Evolutionary conservation across 352 stramenopile species (phyloP).

Genomic region (Discostella stelligera): DNA sequence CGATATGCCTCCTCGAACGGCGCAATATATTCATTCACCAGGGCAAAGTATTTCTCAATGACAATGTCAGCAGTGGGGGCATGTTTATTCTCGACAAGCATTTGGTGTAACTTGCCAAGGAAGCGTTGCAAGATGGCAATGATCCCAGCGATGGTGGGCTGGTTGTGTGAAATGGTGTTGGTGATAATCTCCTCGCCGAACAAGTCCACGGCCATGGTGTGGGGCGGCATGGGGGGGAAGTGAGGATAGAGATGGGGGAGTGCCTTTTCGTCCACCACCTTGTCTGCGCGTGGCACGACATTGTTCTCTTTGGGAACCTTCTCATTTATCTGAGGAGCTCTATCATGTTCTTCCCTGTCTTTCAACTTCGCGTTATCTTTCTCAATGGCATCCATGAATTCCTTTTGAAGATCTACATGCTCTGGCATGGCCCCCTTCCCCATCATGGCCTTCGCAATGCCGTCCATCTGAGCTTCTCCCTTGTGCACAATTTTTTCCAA

Average conservation of each 20-base stretch:
- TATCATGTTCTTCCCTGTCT: constrained; percentile 7
- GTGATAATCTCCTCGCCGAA: constrained; percentile 38
- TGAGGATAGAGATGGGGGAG: constrained; percentile 32
- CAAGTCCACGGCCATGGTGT: constrained; percentile 31
- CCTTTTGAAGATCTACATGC: constrained; percentile 18
- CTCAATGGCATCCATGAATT: constrained; percentile 22
- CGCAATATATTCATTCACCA: constrained; percentile 45
- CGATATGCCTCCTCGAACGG: constrained; percentile 63
- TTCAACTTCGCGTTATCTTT: constrained; percentile 11
- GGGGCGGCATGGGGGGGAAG: constrained; percentile 37
- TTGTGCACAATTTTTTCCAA: constrained; percentile 17
- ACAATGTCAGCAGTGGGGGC: constrained; percentile 24
- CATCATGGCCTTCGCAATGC: constrained; percentile 18
- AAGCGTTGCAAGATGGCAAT: constrained; percentile 60
- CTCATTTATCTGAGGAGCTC: not conserved
- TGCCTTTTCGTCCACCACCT: not conserved
- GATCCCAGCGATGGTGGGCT: constrained; percentile 64
- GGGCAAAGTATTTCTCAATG: constrained; percentile 50
- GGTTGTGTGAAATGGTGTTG: constrained; percentile 47
- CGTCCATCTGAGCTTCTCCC: constrained; percentile 1
- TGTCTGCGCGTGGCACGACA: not conserved
- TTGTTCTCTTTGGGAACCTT: not conserved
- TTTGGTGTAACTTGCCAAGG: constrained; percentile 46
- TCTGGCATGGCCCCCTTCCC: constrained; percentile 25
- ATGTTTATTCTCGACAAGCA: constrained; percentile 35